Conservation (phyloP, 73 alveolate genomes). For the Paramecium pentaurelia region DNA sequence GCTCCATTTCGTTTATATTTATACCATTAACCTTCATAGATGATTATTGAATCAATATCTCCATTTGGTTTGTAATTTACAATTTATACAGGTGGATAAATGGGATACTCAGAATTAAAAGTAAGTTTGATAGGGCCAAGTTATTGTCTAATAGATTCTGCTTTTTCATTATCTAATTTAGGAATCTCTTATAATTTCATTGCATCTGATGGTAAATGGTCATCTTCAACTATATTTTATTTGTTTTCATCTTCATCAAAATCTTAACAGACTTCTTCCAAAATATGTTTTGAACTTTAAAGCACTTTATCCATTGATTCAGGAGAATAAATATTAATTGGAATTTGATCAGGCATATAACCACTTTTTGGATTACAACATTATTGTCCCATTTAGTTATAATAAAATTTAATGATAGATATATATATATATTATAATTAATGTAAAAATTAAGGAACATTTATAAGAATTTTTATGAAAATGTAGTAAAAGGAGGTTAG, state of each 20-base stretch:
- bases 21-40: background rate
- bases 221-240: background rate
- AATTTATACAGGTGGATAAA: background rate
- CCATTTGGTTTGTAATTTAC: background rate
- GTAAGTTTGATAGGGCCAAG: background rate
- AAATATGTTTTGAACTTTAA: background rate
- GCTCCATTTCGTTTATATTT: conserved; percentile 22
- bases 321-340: background rate
- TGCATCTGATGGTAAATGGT: background rate
- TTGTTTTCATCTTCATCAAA: background rate
- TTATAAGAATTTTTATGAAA: background rate
- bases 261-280: background rate
- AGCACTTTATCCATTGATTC: background rate
- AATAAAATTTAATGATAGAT: background rate
- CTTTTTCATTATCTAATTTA: background rate
- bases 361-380: background rate
- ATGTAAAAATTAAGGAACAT: background rate
- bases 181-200: background rate
- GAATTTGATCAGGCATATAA: background rate
- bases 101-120: background rate
- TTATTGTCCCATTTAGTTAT: background rate
- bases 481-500: conserved; percentile 32
- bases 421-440: background rate
- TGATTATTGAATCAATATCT: background rate
- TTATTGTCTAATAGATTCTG: background rate